Evolutionary conservation across 257 asterid genomes (phyloP).

Genomic region (Nicotiana tabacum): DNA sequence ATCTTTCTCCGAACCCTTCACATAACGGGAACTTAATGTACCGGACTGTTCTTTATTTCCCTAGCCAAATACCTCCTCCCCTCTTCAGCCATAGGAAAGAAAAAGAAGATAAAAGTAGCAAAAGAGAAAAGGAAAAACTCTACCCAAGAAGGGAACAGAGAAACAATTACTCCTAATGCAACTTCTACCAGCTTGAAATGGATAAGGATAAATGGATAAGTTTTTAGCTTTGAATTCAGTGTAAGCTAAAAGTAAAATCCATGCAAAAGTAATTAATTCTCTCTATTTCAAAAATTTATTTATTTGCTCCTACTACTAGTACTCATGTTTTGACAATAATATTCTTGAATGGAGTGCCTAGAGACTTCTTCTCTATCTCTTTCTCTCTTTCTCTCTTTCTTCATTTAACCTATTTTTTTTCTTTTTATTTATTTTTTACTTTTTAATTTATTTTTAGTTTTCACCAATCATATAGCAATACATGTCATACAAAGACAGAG

Average conservation of each 20-base stretch:
- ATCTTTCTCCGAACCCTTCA: rapidly evolving
- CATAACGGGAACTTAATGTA: rapidly evolving
- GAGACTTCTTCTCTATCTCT: background rate
- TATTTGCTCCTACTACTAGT: background rate
- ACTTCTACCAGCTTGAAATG: conserved; percentile 4
- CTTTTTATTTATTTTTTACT: background rate
- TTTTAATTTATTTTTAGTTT: background rate
- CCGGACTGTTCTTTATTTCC: too few relatives aligned
- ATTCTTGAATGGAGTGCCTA: conserved; percentile 50
- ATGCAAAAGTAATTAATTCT: conserved; percentile 1
- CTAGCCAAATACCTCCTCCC: too few relatives aligned
- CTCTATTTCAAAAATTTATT: background rate
- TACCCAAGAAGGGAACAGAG: too few relatives aligned
- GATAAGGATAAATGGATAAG: conserved; percentile 17
- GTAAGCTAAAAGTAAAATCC: background rate
- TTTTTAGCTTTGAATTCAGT: conserved; percentile 6
- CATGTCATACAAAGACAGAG: conserved; percentile 49
- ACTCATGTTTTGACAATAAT: background rate
- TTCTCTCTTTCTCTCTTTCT: conserved; percentile 15
- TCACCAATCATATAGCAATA: conserved; percentile 28
- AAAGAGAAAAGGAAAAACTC: too few relatives aligned
- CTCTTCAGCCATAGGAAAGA: too few relatives aligned
- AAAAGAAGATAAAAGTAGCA: too few relatives aligned
- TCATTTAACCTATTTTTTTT: conserved; percentile 8
- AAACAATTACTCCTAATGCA: background rate